Evolutionary conservation across 495 filamentous ascomycete genomes (phyloP).

Genomic region (Daldinia caldariorum): DNA sequence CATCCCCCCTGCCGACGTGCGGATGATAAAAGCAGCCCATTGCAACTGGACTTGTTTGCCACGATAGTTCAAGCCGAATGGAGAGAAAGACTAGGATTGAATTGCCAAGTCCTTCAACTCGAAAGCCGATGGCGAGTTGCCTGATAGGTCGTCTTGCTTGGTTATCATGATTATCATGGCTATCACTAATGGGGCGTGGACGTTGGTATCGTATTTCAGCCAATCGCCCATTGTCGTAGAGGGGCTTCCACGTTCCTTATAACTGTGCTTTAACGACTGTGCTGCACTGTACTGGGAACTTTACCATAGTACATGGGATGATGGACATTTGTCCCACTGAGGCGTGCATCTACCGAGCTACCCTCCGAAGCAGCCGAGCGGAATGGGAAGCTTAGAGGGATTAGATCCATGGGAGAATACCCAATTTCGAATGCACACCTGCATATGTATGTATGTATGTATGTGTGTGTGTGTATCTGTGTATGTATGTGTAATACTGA

Average conservation of each 20-base stretch:
- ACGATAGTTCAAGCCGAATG: slow-evolving; percentile 10
- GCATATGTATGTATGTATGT: not conserved
- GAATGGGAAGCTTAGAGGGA: slow-evolving; percentile 3
- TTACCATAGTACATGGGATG: slow-evolving; percentile 6
- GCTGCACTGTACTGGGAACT: slow-evolving; percentile 22
- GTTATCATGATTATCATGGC: slow-evolving; percentile 40
- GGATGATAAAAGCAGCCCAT: slow-evolving; percentile 25
- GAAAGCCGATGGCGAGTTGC: slow-evolving; percentile 21
- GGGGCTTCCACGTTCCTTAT: slow-evolving; percentile 1
- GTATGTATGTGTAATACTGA: not conserved
- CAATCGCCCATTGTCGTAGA: slow-evolving; percentile 49
- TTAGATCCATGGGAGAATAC: slow-evolving; percentile 5
- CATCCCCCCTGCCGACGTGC: slow-evolving; percentile 20
- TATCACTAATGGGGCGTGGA: slow-evolving; percentile 43
- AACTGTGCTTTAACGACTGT: slow-evolving; percentile 8
- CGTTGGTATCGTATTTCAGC: slow-evolving; percentile 53
- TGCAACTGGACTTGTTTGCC: slow-evolving; percentile 20
- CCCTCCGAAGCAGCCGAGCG: slow-evolving; percentile 25
- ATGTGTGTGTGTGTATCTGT: not conserved
- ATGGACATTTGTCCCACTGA: slow-evolving; percentile 34
- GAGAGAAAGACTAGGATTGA: slow-evolving; percentile 21
- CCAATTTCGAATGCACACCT: slow-evolving; percentile 1
- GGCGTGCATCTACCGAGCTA: slow-evolving; percentile 19
- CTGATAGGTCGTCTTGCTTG: slow-evolving; percentile 38
- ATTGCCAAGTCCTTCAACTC: slow-evolving; percentile 22